Evolutionary conservation across 257 asterid genomes (phyloP), one percentile per base, ranked within the genome.

Genomic region (Gentiana straminea): DNA sequence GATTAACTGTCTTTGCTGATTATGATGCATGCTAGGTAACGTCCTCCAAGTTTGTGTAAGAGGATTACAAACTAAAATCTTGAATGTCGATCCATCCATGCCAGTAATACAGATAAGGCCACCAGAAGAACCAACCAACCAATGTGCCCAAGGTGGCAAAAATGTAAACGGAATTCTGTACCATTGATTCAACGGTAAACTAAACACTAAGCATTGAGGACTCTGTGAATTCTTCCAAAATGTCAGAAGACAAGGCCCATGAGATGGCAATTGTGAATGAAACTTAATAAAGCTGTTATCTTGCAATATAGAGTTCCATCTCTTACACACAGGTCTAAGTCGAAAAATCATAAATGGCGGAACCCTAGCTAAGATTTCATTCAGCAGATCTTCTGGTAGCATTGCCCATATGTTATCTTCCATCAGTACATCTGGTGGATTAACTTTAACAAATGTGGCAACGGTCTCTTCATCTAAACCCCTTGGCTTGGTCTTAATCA

Each of bases 81-180:
- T 85, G 83, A 92, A 92, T 45, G 77, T 76, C 64, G 71, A 59
- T 3, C 94, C 93, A 64, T 92, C 99, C 46, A 88, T 59, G 4
- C 99, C 99, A 0, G 99, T 83, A 68, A 92, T 88, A 61, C 99
- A 92, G 12, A 88, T 88, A 35, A 92, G 90, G 11, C 99, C 99
- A 3, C 95, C 93, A 1, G 99, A 92, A 54, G 99, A 92, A 61
- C 99, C 99, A n/a, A 92, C 97, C 73, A 92, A 49, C 97, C 97
- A 87, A 66, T 78, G 85, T 11, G 97, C 94, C 99, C 99, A 92
- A 8, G 62, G 83, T 0, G 99, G 99, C 38, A 92, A 78, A 71
- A 92, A 92, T 0, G 79, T 77, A 60, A 92, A 92, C 1, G 97
- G 99, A 56, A 92, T 81, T 61, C 94, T 79, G 70, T 88, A 92